These are phyloP conservation scores for Penicillium roqueforti DNA, from an alignment of 495 filamentous ascomycete species.

Conservation along the genomic window DNA sequence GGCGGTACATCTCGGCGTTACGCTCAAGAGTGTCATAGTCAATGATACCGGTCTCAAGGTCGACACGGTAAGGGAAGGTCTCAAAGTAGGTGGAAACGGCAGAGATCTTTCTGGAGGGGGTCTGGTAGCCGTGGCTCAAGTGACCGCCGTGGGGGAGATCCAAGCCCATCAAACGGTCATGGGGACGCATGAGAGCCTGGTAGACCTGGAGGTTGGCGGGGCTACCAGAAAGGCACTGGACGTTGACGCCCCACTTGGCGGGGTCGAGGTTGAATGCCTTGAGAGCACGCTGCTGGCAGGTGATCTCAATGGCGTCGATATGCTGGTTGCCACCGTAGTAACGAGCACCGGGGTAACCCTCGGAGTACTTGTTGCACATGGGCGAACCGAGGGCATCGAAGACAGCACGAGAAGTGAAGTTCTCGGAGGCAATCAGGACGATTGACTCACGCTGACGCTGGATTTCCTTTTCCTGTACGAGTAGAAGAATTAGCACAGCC, in stretches of 20 bases:
- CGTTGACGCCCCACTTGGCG: conserved; percentile 97
- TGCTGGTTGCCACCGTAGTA: conserved; percentile 99
- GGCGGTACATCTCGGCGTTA: conserved; percentile 90
- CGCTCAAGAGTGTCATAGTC: conserved; percentile 93
- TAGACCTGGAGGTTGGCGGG: conserved; percentile 98
- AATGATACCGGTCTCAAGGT: conserved; percentile 91
- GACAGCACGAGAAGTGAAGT: conserved; percentile 97
- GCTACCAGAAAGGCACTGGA: conserved; percentile 82
- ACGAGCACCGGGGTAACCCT: conserved; percentile 95
- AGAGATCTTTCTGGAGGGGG: conserved; percentile 85
- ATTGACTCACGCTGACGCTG: conserved; percentile 97
- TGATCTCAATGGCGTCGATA: conserved; percentile 93
- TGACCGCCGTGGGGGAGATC: conserved; percentile 98
- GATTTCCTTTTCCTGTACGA: conserved; percentile 76
- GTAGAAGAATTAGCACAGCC: conserved; percentile 8
- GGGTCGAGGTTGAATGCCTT: conserved; percentile 83
- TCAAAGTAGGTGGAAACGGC: conserved; percentile 93
- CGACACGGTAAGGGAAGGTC: conserved; percentile 88
- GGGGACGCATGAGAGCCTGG: conserved; percentile 96
- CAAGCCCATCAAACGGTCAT: conserved; percentile 95
- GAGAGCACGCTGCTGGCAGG: conserved; percentile 93
- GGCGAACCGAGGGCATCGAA: conserved; percentile 94
- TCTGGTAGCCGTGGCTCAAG: conserved; percentile 98
- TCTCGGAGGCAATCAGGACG: conserved; percentile 98
- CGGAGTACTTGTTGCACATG: conserved; percentile 99